A percentile compares a stretch with the other conserved stretches of the same genome.
phyloP scores from a whole-genome alignment of 495 filamentous ascomycete genomes.

The Astrothelium macrocarpum region DNA sequence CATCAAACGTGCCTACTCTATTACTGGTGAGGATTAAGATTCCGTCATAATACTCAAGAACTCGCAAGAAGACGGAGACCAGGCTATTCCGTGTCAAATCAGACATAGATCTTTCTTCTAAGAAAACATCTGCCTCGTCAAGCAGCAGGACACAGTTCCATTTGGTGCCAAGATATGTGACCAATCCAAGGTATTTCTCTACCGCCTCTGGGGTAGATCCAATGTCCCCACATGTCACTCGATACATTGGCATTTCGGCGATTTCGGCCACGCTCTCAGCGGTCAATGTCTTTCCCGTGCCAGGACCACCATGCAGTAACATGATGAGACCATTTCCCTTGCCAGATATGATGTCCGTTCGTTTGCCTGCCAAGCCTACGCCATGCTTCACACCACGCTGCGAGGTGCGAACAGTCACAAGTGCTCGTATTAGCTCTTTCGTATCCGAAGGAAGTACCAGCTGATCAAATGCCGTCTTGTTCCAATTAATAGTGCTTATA shows the following conservation, averaged over 20 bases:
- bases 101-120: slow-evolving; percentile 14
- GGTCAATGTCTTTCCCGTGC: slow-evolving; percentile 18
- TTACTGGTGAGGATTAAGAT: slow-evolving; percentile 57
- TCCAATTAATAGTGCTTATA: slow-evolving; percentile 10
- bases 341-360: slow-evolving; percentile 19
- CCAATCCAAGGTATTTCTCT: slow-evolving; percentile 12
- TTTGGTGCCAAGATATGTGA: slow-evolving; percentile 13
- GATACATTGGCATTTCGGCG: slow-evolving; percentile 16
- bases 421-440: slow-evolving; percentile 16
- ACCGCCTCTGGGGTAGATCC: slow-evolving; percentile 6
- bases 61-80: slow-evolving; percentile 23
- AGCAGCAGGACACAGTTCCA: slow-evolving; percentile 18
- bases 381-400: slow-evolving; percentile 6
- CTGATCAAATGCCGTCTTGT: slow-evolving; percentile 15
- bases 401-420: slow-evolving; percentile 11
- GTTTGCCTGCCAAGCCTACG: slow-evolving; percentile 1
- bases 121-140: slow-evolving; percentile 17
- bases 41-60: slow-evolving; percentile 60
- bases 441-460: slow-evolving; percentile 15
- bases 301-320: slow-evolving; percentile 17
- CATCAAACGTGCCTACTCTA: slow-evolving; percentile 40
- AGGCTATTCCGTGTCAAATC: slow-evolving; percentile 16
- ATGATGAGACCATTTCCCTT: slow-evolving; percentile 22
- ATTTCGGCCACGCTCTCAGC: slow-evolving; percentile 20
- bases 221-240: slow-evolving; percentile 16